Evolutionary conservation across 1,284 basidiomycete genomes (phyloP).

Genomic region (Ustilago tritici): DNA sequence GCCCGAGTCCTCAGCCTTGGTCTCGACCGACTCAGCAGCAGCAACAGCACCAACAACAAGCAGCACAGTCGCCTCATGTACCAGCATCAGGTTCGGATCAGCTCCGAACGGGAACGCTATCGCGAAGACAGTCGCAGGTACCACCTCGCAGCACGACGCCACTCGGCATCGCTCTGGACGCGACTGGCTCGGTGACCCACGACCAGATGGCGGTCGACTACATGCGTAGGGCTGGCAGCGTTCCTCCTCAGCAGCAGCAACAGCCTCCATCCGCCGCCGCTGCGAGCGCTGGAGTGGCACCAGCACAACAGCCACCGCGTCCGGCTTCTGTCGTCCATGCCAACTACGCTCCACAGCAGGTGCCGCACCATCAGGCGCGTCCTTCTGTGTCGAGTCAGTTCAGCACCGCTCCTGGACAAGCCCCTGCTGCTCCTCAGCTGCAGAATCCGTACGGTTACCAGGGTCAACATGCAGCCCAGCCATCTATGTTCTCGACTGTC

Average conservation of each 20-base stretch:
- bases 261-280: conserved; percentile 29
- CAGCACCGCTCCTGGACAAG: conserved; percentile 42
- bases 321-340: conserved; percentile 48
- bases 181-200: conserved; percentile 80
- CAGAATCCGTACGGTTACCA: conserved; percentile 42
- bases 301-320: conserved; percentile 33
- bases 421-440: conserved; percentile 12
- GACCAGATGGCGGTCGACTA: conserved; percentile 81
- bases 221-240: conserved; percentile 71
- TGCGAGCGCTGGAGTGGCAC: background rate
- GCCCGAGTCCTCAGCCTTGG: conserved; percentile 65
- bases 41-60: conserved; percentile 39
- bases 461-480: conserved; percentile 40
- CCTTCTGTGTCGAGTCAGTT: conserved; percentile 53
- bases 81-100: conserved; percentile 28
- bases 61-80: conserved; percentile 23
- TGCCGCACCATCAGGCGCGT: conserved; percentile 51
- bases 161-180: conserved; percentile 82
- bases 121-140: conserved; percentile 38
- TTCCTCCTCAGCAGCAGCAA: conserved; percentile 74
- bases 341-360: conserved; percentile 28
- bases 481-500: conserved; percentile 42
- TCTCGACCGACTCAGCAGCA: conserved; percentile 42
- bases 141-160: conserved; percentile 69
- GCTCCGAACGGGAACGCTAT: conserved; percentile 42